These are phyloP conservation scores for Taphrina wiesneri DNA, from an alignment of 1,139 yeast genomes.

Conservation along the genomic window DNA sequence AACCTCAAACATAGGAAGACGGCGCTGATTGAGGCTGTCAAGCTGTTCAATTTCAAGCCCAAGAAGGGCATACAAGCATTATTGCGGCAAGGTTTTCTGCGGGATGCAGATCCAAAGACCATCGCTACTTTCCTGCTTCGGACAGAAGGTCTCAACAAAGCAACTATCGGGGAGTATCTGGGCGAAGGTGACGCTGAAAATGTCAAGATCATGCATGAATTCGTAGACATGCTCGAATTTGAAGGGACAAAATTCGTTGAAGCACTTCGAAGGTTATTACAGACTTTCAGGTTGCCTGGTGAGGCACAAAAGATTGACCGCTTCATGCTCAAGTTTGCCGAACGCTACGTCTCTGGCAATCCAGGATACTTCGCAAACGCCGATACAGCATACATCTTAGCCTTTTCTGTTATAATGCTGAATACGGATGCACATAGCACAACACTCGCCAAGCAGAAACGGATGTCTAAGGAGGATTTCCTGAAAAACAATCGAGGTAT, in stretches of 20 bases:
- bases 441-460: constrained; percentile 53
- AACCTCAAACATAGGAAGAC: constrained; percentile 79
- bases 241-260: constrained; percentile 69
- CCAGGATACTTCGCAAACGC: constrained; percentile 83
- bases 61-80: constrained; percentile 71
- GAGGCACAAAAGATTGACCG: constrained; percentile 98
- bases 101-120: constrained; percentile 59
- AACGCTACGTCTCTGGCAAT: constrained; percentile 82
- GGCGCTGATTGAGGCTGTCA: constrained; percentile 72
- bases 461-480: constrained; percentile 88
- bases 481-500: constrained; percentile 86
- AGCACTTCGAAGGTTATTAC: constrained; percentile 80
- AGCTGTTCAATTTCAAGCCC: constrained; percentile 80
- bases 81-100: constrained; percentile 63
- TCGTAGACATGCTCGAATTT: constrained; percentile 87
- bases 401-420: constrained; percentile 88
- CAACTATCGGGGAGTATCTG: constrained; percentile 82
- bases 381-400: constrained; percentile 87
- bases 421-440: constrained; percentile 93
- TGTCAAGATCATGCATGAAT: constrained; percentile 85
- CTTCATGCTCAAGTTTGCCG: constrained; percentile 94
- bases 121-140: constrained; percentile 74
- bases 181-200: constrained; percentile 86
- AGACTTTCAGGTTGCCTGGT: constrained; percentile 90
- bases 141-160: constrained; percentile 81